A percentile compares a stretch with the other conserved stretches of the same genome.
Evolutionary conservation across 345 rosid species (phyloP).

Genomic region (Draba incana): DNA sequence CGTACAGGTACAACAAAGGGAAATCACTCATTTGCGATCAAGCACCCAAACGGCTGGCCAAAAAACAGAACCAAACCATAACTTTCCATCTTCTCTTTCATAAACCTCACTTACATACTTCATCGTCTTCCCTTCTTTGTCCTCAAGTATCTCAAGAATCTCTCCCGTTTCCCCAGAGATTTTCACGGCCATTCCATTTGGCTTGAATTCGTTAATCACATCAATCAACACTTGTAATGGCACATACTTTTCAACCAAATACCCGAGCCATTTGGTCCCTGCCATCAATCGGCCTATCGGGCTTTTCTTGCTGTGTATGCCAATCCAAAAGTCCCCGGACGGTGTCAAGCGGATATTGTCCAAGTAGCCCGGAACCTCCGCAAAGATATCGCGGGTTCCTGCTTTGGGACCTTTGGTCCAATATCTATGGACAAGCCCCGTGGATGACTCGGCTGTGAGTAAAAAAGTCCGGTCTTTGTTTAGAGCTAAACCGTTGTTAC

Average conservation of each 20-base stretch:
- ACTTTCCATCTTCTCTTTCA: slow-evolving; percentile 50
- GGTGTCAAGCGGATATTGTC: slow-evolving; percentile 34
- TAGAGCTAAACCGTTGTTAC: slow-evolving; percentile 65
- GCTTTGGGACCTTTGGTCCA: slow-evolving; percentile 51
- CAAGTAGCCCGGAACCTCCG: slow-evolving; percentile 21
- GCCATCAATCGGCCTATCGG: slow-evolving; percentile 28
- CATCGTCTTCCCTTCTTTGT: slow-evolving; percentile 48
- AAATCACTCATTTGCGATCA: slow-evolving; percentile 15
- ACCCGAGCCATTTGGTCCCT: slow-evolving; percentile 42
- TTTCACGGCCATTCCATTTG: slow-evolving; percentile 45
- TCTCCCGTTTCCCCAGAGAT: slow-evolving; percentile 52
- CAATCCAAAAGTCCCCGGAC: slow-evolving; percentile 30
- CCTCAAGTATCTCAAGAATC: slow-evolving; percentile 41
- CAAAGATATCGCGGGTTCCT: slow-evolving; percentile 30
- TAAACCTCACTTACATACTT: slow-evolving; percentile 59
- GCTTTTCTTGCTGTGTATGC: neutral
- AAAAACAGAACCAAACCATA: slow-evolving; percentile 62
- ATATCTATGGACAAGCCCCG: slow-evolving; percentile 43
- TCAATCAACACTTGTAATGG: neutral
- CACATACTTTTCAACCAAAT: slow-evolving; percentile 28
- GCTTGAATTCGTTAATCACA: slow-evolving; percentile 7
- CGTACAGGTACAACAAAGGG: no score
- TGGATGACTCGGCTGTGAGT: slow-evolving; percentile 50
- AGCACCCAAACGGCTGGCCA: slow-evolving; percentile 28
- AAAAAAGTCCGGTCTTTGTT: slow-evolving; percentile 58